A percentile compares a stretch with the other conserved stretches of the same genome.
phyloP scores from a whole-genome alignment of 2,329 filamentous ascomycete species.

The Monosporascus sp. region DNA sequence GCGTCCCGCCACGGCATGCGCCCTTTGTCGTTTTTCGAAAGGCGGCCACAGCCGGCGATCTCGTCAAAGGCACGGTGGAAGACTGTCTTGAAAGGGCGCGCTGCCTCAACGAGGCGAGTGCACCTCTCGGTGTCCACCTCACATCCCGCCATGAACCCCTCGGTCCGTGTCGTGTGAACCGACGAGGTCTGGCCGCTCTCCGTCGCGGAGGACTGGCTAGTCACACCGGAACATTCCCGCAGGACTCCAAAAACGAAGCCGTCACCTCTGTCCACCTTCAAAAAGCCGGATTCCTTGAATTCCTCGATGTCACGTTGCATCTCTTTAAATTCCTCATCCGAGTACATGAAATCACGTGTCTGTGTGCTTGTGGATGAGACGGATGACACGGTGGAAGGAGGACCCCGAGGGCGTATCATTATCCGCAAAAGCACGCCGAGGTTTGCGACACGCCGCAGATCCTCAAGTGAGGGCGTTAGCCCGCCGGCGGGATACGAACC shows the following conservation, averaged over 20 bases:
- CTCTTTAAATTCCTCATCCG: slow-evolving; percentile 32
- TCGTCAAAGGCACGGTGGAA: slow-evolving; percentile 54
- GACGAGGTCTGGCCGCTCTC: too few species aligned
- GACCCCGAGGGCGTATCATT: slow-evolving; percentile 50
- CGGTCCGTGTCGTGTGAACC: neutral
- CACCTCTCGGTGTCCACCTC: slow-evolving; percentile 38
- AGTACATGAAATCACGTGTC: slow-evolving; percentile 44
- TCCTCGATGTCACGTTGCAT: slow-evolving; percentile 38
- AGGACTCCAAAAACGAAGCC: slow-evolving; percentile 54
- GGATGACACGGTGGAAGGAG: slow-evolving; percentile 11
- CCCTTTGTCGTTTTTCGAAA: neutral
- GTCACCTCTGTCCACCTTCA: slow-evolving; percentile 40
- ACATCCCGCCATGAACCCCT: slow-evolving; percentile 1
- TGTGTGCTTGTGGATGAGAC: slow-evolving; percentile 14
- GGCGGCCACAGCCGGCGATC: slow-evolving; percentile 27
- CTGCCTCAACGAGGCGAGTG: slow-evolving; percentile 33
- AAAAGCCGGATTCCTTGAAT: slow-evolving; percentile 32
- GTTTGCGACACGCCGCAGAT: slow-evolving; percentile 25
- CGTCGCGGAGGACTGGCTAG: too few species aligned
- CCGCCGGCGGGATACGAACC: slow-evolving; percentile 48
- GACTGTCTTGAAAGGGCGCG: slow-evolving; percentile 40
- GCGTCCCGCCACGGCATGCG: slow-evolving; percentile 15
- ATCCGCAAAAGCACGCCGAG: slow-evolving; percentile 41
- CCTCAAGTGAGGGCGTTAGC: slow-evolving; percentile 41
- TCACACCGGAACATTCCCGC: too few species aligned